Conservation (phyloP, 2,329 filamentous ascomycete species). For the Cladosporium sp. region DNA sequence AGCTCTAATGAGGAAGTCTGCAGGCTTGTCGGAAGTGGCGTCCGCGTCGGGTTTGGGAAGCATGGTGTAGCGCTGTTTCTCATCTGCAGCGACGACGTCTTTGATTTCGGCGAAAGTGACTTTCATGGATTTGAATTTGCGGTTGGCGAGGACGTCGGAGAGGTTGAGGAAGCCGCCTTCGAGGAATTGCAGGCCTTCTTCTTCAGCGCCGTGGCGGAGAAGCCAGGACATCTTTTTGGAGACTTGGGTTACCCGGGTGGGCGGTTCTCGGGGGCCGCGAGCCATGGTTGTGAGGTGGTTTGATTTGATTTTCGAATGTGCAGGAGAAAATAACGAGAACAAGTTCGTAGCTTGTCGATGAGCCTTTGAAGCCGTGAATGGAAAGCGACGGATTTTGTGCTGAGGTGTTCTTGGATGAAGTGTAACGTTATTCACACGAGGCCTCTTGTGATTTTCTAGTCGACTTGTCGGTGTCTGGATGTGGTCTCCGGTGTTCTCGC, state of each 20-base stretch:
- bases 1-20: slow-evolving; percentile 83
- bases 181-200: slow-evolving; percentile 61
- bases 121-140: slow-evolving; percentile 66
- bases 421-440: not conserved
- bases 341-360: not conserved
- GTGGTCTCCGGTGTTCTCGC: not conserved
- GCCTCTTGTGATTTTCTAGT: not conserved
- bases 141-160: slow-evolving; percentile 59
- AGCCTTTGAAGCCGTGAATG: not conserved
- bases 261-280: slow-evolving; percentile 7
- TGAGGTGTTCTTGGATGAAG: not conserved
- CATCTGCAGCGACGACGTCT: slow-evolving; percentile 69
- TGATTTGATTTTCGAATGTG: not conserved
- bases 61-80: slow-evolving; percentile 89
- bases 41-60: slow-evolving; percentile 53
- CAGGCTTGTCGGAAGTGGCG: slow-evolving; percentile 49
- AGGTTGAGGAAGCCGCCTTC: slow-evolving; percentile 63
- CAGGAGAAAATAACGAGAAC: not conserved
- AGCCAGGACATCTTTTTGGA: slow-evolving; percentile 48
- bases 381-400: not conserved
- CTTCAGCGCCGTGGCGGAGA: slow-evolving; percentile 62
- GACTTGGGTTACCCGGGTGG: slow-evolving; percentile 34
- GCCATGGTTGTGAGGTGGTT: slow-evolving; percentile 9
- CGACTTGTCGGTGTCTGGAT: not conserved
- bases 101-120: slow-evolving; percentile 76